These are phyloP conservation scores for Capniomyces stellatus DNA, from an alignment of 371 early-diverging fungal genomes.

Conservation along the genomic window DNA sequence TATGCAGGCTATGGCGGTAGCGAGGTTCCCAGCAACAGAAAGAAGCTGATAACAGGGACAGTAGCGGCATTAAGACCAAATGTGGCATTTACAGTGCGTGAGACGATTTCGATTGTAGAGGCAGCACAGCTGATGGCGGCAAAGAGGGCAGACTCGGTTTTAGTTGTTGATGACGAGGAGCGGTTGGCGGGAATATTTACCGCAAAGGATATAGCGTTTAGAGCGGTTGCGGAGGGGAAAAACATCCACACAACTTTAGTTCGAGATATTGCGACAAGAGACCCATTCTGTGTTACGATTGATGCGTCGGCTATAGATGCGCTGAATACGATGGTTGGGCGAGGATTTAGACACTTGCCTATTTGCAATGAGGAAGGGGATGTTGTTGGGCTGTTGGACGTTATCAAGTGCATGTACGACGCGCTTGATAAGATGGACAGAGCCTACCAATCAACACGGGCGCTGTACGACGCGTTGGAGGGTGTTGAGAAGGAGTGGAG, in stretches of 20 bases:
- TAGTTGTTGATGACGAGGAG: conserved; percentile 80
- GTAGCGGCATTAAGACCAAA: conserved; percentile 75
- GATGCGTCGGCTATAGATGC: conserved; percentile 82
- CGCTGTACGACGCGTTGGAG: conserved; percentile 77
- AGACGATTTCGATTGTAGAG: conserved; percentile 71
- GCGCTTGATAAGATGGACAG: conserved; percentile 86
- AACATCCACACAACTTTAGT: conserved; percentile 62
- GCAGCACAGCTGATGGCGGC: conserved; percentile 97
- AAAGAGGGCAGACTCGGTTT: conserved; percentile 83
- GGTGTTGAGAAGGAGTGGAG: conserved; percentile 80
- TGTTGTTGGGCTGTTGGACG: conserved; percentile 85
- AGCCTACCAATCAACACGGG: conserved; percentile 72
- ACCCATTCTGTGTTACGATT: conserved; percentile 68
- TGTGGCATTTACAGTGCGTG: conserved; percentile 75
- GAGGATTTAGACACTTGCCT: conserved; percentile 89
- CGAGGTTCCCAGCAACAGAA: conserved; percentile 11
- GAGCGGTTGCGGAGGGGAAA: conserved; percentile 70
- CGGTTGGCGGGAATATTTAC: conserved; percentile 91
- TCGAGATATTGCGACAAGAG: conserved; percentile 73
- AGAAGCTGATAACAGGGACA: conserved; percentile 46
- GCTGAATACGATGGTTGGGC: conserved; percentile 77
- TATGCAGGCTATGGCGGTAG: not conserved
- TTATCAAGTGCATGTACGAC: conserved; percentile 89
- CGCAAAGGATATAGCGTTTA: conserved; percentile 55
- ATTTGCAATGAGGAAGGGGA: conserved; percentile 83